These are phyloP conservation scores for Claviceps sp. DNA, from an alignment of 2,329 filamentous ascomycete species.

Conservation along the genomic window DNA sequence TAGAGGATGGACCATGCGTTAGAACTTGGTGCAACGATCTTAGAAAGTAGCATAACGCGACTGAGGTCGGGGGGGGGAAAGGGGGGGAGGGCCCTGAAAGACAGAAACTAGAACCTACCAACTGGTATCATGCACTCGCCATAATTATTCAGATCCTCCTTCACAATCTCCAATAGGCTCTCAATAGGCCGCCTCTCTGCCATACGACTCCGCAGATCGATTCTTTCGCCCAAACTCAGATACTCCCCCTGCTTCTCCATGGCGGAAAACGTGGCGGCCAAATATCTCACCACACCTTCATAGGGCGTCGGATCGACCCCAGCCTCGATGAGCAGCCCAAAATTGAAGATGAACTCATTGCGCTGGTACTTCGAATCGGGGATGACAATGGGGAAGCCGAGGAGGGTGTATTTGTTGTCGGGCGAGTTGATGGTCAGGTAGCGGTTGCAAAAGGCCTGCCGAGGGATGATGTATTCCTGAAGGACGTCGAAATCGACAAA, in stretches of 20 bases:
- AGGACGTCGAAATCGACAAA: slow-evolving; percentile 79
- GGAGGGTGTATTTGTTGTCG: slow-evolving; percentile 56
- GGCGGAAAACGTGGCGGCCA: slow-evolving; percentile 74
- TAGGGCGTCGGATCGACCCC: slow-evolving; percentile 61
- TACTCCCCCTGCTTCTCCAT: slow-evolving; percentile 88
- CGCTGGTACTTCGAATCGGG: slow-evolving; percentile 69
- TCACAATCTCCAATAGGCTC: slow-evolving; percentile 66
- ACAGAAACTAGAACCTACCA: slow-evolving; percentile 37
- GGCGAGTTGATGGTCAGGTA: slow-evolving; percentile 68
- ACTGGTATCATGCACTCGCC: slow-evolving; percentile 98
- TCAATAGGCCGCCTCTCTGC: slow-evolving; percentile 55
- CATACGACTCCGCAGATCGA: slow-evolving; percentile 17
- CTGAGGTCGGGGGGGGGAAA: background rate
- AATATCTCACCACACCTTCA: slow-evolving; percentile 71
- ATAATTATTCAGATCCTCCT: slow-evolving; percentile 89
- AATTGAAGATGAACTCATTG: slow-evolving; percentile 98
- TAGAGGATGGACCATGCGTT: slow-evolving; percentile 18
- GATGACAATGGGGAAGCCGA: slow-evolving; percentile 84
- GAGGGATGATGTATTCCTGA: slow-evolving; percentile 86
- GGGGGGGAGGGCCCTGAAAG: too few relatives aligned
- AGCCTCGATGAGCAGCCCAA: slow-evolving; percentile 65
- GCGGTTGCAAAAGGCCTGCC: slow-evolving; percentile 88
- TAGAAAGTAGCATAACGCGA: background rate
- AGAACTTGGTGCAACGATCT: background rate
- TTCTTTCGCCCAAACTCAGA: slow-evolving; percentile 47